Evolutionary conservation across 345 rosid species (phyloP).

Genomic region (Populus pruinosa): DNA sequence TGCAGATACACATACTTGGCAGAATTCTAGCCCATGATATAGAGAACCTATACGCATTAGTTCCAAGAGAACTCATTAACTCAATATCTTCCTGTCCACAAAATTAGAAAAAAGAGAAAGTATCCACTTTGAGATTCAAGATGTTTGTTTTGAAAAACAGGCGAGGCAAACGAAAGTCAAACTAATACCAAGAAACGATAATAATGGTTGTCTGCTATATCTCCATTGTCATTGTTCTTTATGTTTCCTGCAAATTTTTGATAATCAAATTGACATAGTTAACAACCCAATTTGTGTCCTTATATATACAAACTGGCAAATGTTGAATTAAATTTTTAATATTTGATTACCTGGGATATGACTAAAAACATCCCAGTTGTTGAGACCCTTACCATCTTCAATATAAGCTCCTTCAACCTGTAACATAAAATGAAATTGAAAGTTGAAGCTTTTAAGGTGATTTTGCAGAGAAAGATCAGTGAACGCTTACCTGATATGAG

Average conservation of each 20-base stretch:
- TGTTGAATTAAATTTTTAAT: too few relatives aligned
- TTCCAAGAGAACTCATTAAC: slow-evolving; percentile 34
- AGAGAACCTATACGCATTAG: slow-evolving; percentile 40
- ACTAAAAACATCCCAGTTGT: slow-evolving; percentile 40
- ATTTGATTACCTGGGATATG: slow-evolving; percentile 25
- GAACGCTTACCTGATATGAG: slow-evolving; percentile 13
- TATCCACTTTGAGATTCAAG: too few relatives aligned
- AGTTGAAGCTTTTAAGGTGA: too few relatives aligned
- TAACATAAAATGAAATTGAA: background rate
- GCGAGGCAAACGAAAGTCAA: background rate
- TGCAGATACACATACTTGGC: slow-evolving; percentile 21
- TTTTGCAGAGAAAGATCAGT: too few relatives aligned
- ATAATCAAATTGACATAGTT: too few relatives aligned
- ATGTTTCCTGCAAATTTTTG: slow-evolving; percentile 5
- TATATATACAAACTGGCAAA: too few relatives aligned
- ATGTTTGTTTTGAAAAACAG: background rate
- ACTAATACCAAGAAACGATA: slow-evolving; percentile 10
- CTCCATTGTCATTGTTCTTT: slow-evolving; percentile 16
- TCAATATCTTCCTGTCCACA: slow-evolving; percentile 34
- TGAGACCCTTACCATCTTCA: slow-evolving; percentile 39
- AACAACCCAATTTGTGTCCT: background rate
- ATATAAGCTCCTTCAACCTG: slow-evolving; percentile 44
- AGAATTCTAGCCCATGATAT: slow-evolving; percentile 46
- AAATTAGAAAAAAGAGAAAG: background rate
- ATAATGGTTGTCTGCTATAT: slow-evolving; percentile 18